Evolutionary conservation across 164 flowering plant species (phyloP).

Genomic region (Nymphaea colorata): DNA sequence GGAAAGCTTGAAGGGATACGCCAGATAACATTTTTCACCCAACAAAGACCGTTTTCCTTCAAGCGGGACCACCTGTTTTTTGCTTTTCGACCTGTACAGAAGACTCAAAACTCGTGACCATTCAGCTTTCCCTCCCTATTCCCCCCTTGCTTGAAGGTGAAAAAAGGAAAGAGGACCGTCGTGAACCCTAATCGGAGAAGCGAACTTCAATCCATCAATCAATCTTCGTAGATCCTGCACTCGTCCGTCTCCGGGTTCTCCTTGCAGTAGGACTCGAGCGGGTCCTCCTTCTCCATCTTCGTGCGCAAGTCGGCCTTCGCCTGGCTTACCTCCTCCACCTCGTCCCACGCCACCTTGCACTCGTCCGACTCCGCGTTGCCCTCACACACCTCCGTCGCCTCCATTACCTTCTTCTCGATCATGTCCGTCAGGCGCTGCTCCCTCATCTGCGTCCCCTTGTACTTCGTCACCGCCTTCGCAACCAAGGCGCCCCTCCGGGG

Average conservation of each 20-base stretch:
- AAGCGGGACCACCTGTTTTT: no score
- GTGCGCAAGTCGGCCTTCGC: conserved; percentile 62
- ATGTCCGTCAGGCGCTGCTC: conserved; percentile 58
- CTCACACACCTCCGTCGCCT: conserved; percentile 60
- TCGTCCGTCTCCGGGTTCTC: conserved; percentile 74
- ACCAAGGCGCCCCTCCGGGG: neutral
- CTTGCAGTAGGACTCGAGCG: conserved; percentile 43
- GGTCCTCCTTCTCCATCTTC: conserved; percentile 48
- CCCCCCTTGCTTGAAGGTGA: no score
- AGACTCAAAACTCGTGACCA: no score
- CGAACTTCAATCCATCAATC: neutral
- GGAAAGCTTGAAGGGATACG: no score
- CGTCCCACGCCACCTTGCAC: conserved; percentile 87
- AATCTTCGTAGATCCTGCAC: conserved; percentile 58
- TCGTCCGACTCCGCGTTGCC: conserved; percentile 41
- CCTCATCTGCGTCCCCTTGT: conserved; percentile 61
- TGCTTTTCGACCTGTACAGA: no score
- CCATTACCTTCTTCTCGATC: conserved; percentile 68
- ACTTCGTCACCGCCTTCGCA: conserved; percentile 34
- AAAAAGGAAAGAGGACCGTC: no score
- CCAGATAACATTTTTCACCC: no score
- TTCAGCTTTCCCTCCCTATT: no score
- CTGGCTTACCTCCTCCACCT: conserved; percentile 78
- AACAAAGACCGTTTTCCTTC: no score
- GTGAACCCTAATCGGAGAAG: no score